Evolutionary conservation across 768 basidiomycete species (phyloP), one percentile per base, ranked within the genome.

Genomic region (Pluteus cervinus): DNA sequence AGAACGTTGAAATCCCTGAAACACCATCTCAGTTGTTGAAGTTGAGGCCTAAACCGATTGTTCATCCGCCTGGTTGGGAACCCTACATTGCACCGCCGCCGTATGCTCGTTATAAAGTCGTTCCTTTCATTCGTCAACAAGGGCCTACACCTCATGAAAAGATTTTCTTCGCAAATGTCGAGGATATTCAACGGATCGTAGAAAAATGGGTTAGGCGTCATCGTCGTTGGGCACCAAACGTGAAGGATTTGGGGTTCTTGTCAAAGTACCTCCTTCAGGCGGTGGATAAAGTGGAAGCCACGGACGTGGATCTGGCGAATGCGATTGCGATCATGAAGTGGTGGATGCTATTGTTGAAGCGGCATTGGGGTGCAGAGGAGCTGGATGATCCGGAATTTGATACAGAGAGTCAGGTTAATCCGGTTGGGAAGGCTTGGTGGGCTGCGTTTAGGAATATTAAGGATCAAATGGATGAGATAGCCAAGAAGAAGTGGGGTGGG

Each of bases 381-480:
- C 58, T 56, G 16, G 57, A 63, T 28, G 57, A 56, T 33, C 43
- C 49, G 51, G n/a, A n/a, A n/a, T n/a, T n/a, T n/a, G n/a, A n/a
- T n/a, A 54, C 55, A 42, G 45, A 45, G 43, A 56, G 61, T 39
- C 59, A 60, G 38, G 43, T 52, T 22, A 63, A 52, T 58, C 61
- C 24, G 54, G 66, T 84, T 29, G 87, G 79, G 2, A 66, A 66
- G 52, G 75, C 75, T 25, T 93, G 90, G 91, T 93, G 89, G 90
- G 66, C 60, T 35, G 75, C 81, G 5, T 92, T 87, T 61, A 63
- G 73, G 41, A 72, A 73, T 21, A 78, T 88, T 2, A 86, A 81
- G 61, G 63, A 49, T 9, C 68, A 65, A 48, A 74, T 92, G 60
- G 82, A 89, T 46, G 62, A 57, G n/a, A 68, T 79, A 15, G 72